Conservation (phyloP, 2,329 filamentous ascomycete species). For the Ophioceras dolichostomum region DNA sequence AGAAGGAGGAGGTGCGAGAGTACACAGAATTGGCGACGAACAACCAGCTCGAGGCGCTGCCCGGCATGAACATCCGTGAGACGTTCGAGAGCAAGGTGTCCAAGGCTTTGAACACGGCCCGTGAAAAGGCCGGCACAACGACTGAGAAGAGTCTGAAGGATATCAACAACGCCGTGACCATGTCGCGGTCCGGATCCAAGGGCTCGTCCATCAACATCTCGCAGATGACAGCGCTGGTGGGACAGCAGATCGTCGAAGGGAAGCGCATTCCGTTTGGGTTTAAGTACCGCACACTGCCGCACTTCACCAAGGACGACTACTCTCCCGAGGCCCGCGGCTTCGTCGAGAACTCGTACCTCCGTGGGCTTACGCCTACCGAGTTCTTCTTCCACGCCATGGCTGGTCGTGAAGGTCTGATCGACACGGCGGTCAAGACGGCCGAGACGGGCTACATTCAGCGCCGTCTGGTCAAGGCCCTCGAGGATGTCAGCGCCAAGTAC, state of each 20-base stretch:
- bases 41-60: conserved; percentile 81
- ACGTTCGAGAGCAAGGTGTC: conserved; percentile 98
- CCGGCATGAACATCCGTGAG: conserved; percentile 96
- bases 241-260: conserved; percentile 95
- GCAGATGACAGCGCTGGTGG: conserved; percentile 96
- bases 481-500: conserved; percentile 96
- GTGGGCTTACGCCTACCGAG: conserved; percentile 86
- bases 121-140: conserved; percentile 89
- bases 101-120: conserved; percentile 83
- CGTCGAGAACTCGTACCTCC: conserved; percentile 96
- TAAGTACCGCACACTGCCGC: conserved; percentile 92
- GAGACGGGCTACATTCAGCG: conserved; percentile 99
- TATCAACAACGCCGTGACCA: conserved; percentile 90
- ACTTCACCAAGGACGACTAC: conserved; percentile 99
- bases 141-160: conserved; percentile 91
- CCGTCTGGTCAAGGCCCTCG: conserved; percentile 92
- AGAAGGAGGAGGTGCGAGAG: conserved; percentile 69
- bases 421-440: conserved; percentile 98
- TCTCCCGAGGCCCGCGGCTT: conserved; percentile 94
- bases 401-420: conserved; percentile 98
- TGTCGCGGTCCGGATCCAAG: conserved; percentile 95
- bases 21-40: conserved; percentile 70
- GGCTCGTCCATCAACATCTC: conserved; percentile 99
- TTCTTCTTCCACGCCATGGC: conserved; percentile 99
- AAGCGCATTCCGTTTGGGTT: conserved; percentile 99